Evolutionary conservation across 1,284 basidiomycete species (phyloP).

Genomic region (Cystobasidium slooffiae): DNA sequence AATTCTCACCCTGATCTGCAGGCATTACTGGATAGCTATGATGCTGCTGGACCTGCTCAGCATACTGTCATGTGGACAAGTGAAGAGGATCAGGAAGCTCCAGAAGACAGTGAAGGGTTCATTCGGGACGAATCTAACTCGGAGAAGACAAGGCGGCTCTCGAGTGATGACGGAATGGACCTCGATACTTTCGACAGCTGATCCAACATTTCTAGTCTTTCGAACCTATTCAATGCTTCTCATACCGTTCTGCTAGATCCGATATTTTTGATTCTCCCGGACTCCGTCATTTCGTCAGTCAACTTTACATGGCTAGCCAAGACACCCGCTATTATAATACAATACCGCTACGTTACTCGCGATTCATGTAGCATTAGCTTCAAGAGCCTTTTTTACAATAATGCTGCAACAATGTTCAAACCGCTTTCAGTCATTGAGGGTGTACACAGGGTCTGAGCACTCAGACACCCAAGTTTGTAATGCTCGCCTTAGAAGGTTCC

Average conservation of each 20-base stretch:
- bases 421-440: no score
- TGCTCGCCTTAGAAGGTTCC: no score
- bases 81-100: background rate
- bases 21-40: conserved; percentile 44
- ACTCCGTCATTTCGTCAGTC: no score
- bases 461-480: no score
- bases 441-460: no score
- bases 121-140: background rate
- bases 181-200: conserved; percentile 6
- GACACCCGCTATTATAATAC: no score
- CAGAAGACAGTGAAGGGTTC: background rate
- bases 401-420: no score
- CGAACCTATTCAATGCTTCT: background rate
- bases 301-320: no score
- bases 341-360: no score
- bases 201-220: background rate
- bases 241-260: background rate
- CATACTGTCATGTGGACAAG: conserved; percentile 26
- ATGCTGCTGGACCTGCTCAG: conserved; percentile 22
- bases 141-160: background rate
- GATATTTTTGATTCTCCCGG: no score
- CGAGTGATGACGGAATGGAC: conserved; percentile 3
- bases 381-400: no score
- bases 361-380: no score
- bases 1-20: conserved; percentile 43